Evolutionary conservation across 2,329 filamentous ascomycete species (phyloP), one percentile per base, ranked within the genome.

Genomic region (Rachicladosporium sp.): DNA sequence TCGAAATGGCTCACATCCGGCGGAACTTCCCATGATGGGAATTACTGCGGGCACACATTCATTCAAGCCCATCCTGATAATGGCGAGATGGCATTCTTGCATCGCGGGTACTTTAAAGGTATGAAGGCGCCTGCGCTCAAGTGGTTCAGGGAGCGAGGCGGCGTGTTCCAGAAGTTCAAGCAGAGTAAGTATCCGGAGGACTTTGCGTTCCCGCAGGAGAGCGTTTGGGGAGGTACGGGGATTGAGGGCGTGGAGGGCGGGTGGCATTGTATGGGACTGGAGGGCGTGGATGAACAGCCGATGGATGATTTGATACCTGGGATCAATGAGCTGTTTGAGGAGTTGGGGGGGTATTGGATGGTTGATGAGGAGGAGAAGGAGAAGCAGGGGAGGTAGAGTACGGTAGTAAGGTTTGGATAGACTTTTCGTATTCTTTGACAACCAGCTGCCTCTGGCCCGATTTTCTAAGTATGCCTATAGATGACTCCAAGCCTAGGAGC

Each of bases 1-100:
- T 41, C 40, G 8, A 52, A 50, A 40, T 58, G 54, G 53, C 46
- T 59, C 11, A 52, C 56, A 15, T 52, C 47, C 32, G 48, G 59
- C 15, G 56, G 56, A n/a, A 54, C 49, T 9, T 32, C 50, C 19
- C 30, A 12, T 32, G 46, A 46, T 8, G 46, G 42, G 23, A 47
- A 45, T 43, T 59, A 56, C 48, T 60, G 57, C 43, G 57, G 57
- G 3, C 57, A 60, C 41, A 50, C 46, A 1, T 59, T 60, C 38
- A 54, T 50, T 9, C 57, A 60, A 45, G 48, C 58, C 35, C 54
- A 59, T 41, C 57, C 57, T 2, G 55, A 60, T 38, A 23, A n/a
- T 9, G 13, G 21, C 35, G 42, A 36, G 10, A 39, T 59, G 19
- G 52, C 52, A 10, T 60, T 60, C 40, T 40, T 59, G 29, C 56